Evolutionary conservation across 371 early-diverging fungal genomes (phyloP).

Genomic region (Spiromyces aspiralis): DNA sequence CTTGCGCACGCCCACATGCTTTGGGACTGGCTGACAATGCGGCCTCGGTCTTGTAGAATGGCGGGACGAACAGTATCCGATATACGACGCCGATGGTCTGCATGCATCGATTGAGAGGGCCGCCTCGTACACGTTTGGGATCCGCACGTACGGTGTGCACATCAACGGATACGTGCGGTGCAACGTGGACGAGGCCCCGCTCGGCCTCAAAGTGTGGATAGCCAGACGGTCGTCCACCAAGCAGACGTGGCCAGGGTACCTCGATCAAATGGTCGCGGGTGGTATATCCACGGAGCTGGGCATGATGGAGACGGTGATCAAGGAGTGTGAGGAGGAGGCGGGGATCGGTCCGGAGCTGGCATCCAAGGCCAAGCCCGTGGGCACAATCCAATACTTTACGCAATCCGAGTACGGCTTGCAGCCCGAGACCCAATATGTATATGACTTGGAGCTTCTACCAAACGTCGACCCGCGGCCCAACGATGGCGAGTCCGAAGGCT

Average conservation of each 20-base stretch:
- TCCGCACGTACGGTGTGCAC: conserved; percentile 65
- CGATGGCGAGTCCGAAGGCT: conserved; percentile 84
- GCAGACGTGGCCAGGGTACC: conserved; percentile 67
- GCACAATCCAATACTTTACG: conserved; percentile 52
- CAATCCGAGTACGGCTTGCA: conserved; percentile 36
- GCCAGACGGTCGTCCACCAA: conserved; percentile 60
- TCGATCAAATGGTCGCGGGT: conserved; percentile 82
- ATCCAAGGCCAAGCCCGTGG: conserved; percentile 31
- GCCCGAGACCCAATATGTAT: conserved; percentile 61
- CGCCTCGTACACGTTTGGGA: conserved; percentile 56
- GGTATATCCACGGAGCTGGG: conserved; percentile 50
- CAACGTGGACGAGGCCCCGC: background rate
- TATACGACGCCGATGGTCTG: conserved; percentile 37
- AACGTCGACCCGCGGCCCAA: conserved; percentile 49
- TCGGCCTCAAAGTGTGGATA: conserved; percentile 62
- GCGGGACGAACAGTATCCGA: conserved; percentile 67
- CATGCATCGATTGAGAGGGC: conserved; percentile 66
- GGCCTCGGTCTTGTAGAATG: conserved; percentile 44
- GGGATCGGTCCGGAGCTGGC: conserved; percentile 34
- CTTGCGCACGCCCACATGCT: too few relatives aligned
- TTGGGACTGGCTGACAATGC: too few relatives aligned
- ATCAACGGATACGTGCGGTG: conserved; percentile 50
- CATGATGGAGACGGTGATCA: conserved; percentile 47
- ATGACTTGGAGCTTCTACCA: conserved; percentile 55
- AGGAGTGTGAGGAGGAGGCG: conserved; percentile 88